These are phyloP conservation scores for Aspergillus arachidicola DNA, from an alignment of 2,329 filamentous ascomycete genomes.

Conservation along the genomic window DNA sequence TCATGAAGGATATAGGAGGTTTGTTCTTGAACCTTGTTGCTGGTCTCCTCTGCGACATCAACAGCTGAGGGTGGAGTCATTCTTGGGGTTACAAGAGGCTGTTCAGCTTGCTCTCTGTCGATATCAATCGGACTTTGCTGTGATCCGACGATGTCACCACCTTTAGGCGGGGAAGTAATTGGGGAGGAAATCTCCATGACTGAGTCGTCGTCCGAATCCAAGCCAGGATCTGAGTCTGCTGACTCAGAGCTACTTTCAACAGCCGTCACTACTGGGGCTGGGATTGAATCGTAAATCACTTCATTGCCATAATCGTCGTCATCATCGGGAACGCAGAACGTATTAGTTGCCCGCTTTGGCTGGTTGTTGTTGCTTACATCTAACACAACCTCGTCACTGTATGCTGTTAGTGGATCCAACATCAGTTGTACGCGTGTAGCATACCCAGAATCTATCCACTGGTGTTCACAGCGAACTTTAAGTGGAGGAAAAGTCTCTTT, in stretches of 20 bases:
- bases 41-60: not conserved
- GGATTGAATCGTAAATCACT: constrained; percentile 5
- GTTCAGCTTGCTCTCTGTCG: constrained; percentile 18
- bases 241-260: constrained; percentile 13
- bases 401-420: constrained; percentile 13
- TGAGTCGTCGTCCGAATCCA: constrained; percentile 23
- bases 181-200: constrained; percentile 27
- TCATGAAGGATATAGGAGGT: constrained; percentile 7
- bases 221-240: constrained; percentile 15
- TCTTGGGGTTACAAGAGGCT: constrained; percentile 25
- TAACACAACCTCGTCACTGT: constrained; percentile 11
- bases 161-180: constrained; percentile 25
- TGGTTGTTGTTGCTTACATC: not conserved
- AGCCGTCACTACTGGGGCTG: constrained; percentile 5
- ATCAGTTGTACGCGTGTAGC: not conserved
- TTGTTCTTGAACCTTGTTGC: constrained; percentile 5
- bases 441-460: constrained; percentile 32
- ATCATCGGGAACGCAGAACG: constrained; percentile 45
- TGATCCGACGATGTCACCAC: constrained; percentile 10
- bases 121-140: constrained; percentile 19
- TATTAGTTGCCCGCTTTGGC: constrained; percentile 33
- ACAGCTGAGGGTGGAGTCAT: constrained; percentile 23
- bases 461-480: constrained; percentile 31
- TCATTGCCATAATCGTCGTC: constrained; percentile 39
- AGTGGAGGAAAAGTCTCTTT: constrained; percentile 38